Conservation (phyloP, 345 rosid species). For the Theobroma cacao region DNA sequence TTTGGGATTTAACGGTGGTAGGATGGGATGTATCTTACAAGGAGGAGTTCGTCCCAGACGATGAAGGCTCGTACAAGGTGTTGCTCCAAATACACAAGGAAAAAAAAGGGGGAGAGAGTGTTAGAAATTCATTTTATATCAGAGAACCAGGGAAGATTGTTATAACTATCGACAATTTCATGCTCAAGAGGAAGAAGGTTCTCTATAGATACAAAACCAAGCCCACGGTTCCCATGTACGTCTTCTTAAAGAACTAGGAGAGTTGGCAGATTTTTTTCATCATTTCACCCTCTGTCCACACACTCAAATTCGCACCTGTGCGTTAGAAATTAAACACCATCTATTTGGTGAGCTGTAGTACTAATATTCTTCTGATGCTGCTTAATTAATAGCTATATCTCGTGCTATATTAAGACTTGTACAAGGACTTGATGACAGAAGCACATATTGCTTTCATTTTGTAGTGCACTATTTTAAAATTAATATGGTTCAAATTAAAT, state of each 20-base stretch:
- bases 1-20: constrained; percentile 51
- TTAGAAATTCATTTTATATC: constrained; percentile 50
- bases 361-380: too few species aligned
- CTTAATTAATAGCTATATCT: too few species aligned
- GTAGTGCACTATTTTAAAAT: too few species aligned
- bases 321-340: too few species aligned
- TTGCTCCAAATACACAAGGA: constrained; percentile 33
- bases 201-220: constrained; percentile 46
- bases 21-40: constrained; percentile 52
- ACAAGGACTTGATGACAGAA: too few species aligned
- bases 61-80: constrained; percentile 57
- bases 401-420: too few species aligned
- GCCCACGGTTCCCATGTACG: constrained; percentile 39
- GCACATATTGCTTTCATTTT: too few species aligned
- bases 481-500: too few species aligned
- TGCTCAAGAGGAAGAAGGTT: constrained; percentile 42
- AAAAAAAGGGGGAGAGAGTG: constrained; percentile 31
- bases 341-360: too few species aligned
- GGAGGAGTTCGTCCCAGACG: constrained; percentile 62
- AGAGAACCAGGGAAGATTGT: constrained; percentile 55
- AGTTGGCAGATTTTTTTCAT: not conserved
- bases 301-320: too few species aligned
- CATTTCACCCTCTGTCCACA: not conserved
- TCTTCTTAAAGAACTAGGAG: not conserved
- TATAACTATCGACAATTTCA: constrained; percentile 37